Conservation (phyloP, 2,329 filamentous ascomycete genomes). For the Arthrobotrys pseudoclavata region DNA sequence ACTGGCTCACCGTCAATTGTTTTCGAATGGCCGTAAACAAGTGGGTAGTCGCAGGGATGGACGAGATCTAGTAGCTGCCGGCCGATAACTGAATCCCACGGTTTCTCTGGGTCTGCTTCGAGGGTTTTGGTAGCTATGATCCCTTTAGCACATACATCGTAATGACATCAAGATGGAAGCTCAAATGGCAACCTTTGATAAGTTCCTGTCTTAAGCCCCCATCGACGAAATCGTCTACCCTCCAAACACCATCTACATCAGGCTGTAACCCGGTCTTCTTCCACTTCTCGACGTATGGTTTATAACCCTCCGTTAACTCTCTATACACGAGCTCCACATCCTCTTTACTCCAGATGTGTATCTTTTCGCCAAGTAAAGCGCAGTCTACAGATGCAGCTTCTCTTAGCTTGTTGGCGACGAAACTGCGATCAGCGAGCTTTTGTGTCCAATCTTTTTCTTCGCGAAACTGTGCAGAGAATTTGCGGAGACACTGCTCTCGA, state of each 20-base stretch:
- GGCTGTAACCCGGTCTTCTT: slow-evolving; percentile 16
- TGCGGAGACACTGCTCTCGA: slow-evolving; percentile 25
- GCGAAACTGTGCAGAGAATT: slow-evolving; percentile 8
- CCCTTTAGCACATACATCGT: neutral
- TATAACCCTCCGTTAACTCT: slow-evolving; percentile 37
- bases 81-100: slow-evolving; percentile 74
- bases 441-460: slow-evolving; percentile 28
- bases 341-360: slow-evolving; percentile 19
- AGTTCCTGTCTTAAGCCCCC: slow-evolving; percentile 7
- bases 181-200: slow-evolving; percentile 4
- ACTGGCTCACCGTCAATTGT: slow-evolving; percentile 10
- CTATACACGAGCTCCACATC: slow-evolving; percentile 19
- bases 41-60: slow-evolving; percentile 75
- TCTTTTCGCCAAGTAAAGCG: neutral
- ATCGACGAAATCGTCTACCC: slow-evolving; percentile 10
- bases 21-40: slow-evolving; percentile 69
- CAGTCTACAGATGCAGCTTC: slow-evolving; percentile 6
- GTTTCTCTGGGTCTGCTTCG: slow-evolving; percentile 71
- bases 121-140: slow-evolving; percentile 67
- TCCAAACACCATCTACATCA: slow-evolving; percentile 39
- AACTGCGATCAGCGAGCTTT: slow-evolving; percentile 11
- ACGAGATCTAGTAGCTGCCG: slow-evolving; percentile 74
- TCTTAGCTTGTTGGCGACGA: neutral
- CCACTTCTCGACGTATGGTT: slow-evolving; percentile 13
- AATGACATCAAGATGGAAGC: neutral